phyloP scores from a whole-genome alignment of 1,284 basidiomycete species.

The Meira nashicola region DNA sequence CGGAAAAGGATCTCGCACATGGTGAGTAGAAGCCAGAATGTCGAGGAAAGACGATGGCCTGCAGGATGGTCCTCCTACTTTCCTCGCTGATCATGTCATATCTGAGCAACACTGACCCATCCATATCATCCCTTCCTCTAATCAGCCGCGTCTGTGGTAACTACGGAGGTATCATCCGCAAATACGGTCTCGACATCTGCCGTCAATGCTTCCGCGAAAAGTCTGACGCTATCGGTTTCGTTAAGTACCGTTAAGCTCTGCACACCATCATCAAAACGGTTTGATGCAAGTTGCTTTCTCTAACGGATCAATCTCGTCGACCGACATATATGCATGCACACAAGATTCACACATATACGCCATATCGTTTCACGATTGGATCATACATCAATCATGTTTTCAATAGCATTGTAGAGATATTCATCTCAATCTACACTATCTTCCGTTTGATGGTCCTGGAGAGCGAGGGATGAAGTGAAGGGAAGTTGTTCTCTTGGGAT shows the following conservation, averaged over 20 bases:
- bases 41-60: not conserved
- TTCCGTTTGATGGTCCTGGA: too few relatives aligned
- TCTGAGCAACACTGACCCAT: not conserved
- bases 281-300: too few relatives aligned
- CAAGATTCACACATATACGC: too few relatives aligned
- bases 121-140: constrained; percentile 6
- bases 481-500: too few relatives aligned
- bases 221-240: constrained; percentile 50
- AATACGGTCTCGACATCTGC: constrained; percentile 52
- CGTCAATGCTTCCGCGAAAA: constrained; percentile 54
- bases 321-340: too few relatives aligned
- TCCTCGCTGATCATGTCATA: not conserved
- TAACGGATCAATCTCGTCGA: too few relatives aligned
- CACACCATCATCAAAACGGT: too few relatives aligned
- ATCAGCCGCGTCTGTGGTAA: constrained; percentile 51
- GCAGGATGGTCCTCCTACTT: not conserved
- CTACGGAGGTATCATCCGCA: constrained; percentile 52
- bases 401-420: too few relatives aligned
- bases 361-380: too few relatives aligned
- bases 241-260: constrained; percentile 29
- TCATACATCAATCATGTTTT: too few relatives aligned
- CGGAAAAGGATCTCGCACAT: constrained; percentile 50
- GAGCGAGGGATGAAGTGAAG: too few relatives aligned
- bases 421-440: too few relatives aligned
- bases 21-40: constrained; percentile 29